phyloP scores from a whole-genome alignment of 73 alveolate species.

The Stentor roeselii region DNA sequence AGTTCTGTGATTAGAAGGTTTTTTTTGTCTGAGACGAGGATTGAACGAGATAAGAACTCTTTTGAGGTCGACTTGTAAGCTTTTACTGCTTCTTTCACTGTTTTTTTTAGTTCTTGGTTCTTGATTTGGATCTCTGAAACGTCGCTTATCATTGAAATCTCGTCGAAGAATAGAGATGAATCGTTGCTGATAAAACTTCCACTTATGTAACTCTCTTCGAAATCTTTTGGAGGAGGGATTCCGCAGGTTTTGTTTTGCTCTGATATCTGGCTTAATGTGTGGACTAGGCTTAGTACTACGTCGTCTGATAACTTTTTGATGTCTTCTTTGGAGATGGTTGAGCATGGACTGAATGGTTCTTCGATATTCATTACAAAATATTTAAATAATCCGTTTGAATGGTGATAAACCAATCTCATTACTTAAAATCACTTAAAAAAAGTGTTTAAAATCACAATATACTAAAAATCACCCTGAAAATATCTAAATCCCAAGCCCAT shows the following conservation, averaged over 20 bases:
- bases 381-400: background rate
- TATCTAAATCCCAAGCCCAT: background rate
- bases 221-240: background rate
- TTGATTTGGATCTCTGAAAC: background rate
- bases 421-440: background rate
- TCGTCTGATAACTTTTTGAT: background rate
- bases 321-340: background rate
- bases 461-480: background rate
- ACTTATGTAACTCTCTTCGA: background rate
- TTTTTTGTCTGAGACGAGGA: background rate
- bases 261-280: background rate
- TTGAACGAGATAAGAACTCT: background rate
- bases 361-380: background rate
- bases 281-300: background rate
- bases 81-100: background rate
- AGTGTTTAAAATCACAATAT: background rate
- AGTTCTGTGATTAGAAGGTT: background rate
- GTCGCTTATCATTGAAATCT: background rate
- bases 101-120: background rate
- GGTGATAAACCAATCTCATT: background rate
- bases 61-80: background rate
- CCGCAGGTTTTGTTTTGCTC: background rate
- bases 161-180: background rate
- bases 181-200: background rate
- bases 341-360: background rate